Evolutionary conservation across 768 basidiomycete species (phyloP).

Genomic region (Trametes cubensis): DNA sequence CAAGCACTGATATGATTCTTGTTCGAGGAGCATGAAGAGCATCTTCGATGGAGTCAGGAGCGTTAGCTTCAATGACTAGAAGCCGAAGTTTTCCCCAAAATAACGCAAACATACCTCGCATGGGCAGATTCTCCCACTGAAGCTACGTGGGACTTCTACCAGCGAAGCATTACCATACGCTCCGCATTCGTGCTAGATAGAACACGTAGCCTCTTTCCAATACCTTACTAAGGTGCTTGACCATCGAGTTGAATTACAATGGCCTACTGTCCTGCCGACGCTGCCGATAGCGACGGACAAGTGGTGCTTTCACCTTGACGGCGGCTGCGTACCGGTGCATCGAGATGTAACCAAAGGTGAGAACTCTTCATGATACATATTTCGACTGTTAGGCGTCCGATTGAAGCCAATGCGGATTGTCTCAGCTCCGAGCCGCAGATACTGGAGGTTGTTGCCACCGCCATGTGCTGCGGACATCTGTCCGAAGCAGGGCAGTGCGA

Average conservation of each 20-base stretch:
- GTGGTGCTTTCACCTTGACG: not conserved
- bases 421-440: not conserved
- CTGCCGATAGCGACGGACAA: conserved; percentile 8
- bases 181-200: not conserved
- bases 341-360: not conserved
- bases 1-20: conserved; percentile 11
- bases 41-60: conserved; percentile 11
- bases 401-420: not conserved
- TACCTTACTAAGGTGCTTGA: not conserved
- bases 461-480: conserved; percentile 4
- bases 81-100: conserved; percentile 22
- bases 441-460: not conserved
- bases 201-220: not conserved
- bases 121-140: conserved; percentile 19
- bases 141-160: not conserved
- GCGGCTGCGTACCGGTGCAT: not conserved
- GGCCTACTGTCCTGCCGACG: not conserved
- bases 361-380: not conserved
- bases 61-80: not conserved
- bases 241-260: not conserved
- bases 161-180: not conserved
- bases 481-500: not conserved
- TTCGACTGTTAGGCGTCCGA: not conserved
- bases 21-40: not conserved
- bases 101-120: conserved; percentile 15